Evolutionary conservation across 306 rosid species (phyloP), one percentile per base, ranked within the genome.

Genomic region (Pterocarpus macrocarpus): DNA sequence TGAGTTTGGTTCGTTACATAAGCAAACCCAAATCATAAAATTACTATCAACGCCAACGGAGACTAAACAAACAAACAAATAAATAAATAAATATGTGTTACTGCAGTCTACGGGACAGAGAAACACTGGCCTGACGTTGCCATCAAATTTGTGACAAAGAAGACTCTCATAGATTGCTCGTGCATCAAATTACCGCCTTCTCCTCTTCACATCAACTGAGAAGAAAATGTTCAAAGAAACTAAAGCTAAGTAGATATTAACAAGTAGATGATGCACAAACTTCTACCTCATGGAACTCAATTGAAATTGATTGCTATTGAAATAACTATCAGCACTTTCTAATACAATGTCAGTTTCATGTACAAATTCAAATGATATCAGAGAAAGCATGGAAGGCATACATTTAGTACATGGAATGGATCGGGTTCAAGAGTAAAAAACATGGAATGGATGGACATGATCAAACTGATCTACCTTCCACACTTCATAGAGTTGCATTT

Each of bases 181-280:
- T 44, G 58, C 50, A 57, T 57, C 8, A 59, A 73, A 66, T 74
- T 75, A 16, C 78, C 66, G 70, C 52, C 47, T 67, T 68, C 65
- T 13, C 64, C 71, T 30, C 69, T 41, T 68, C 78, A 47, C 49
- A 41, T 68, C 63, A 39, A 41, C 69, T 52, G 79, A 32, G 35
- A 75, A 84, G 69, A 67, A 78, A 79, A 33, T 84, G 70, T 69
- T 72, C 0, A 3, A 36, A 73, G 65, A 69, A 69, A 52, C 45
- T 32, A 58, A 56, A 57, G 38, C 50, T 16, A 11, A 64, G 41
- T 16, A 71, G 55, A 55, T 7, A 47, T 69, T 65, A 58, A 78
- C 9, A 53, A 33, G 49, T 35, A 71, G 56, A 73, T 73, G 67
- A 58, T 2, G 35, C 45, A 44, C n/a, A 45, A 12, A 47, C 14